Evolutionary conservation across 2,329 filamentous ascomycete species (phyloP), one percentile per base, ranked within the genome.

Genomic region (Neofusicoccum sp.): DNA sequence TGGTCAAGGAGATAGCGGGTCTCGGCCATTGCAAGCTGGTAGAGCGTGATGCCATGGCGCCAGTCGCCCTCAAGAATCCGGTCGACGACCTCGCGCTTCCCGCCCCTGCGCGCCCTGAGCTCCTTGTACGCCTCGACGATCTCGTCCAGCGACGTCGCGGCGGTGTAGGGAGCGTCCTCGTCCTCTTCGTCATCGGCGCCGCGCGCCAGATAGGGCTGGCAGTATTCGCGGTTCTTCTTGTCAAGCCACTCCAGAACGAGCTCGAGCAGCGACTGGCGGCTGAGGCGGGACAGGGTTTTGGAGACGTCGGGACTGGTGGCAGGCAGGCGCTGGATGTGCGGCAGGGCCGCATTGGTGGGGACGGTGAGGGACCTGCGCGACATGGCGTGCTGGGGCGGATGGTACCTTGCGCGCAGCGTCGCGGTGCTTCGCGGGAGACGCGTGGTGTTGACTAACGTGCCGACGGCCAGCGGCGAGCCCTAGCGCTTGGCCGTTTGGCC

Each of bases 231-330:
- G 66, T 90, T 88, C 66, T 83, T 80, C 54, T 89, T 85, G 63
- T 89, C 85, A 3, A 96, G 86, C 92, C 92, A 96, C 78, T 89
- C 84, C 28, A 93, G 82, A 0, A 85, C 89, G 7, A 96, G 83
- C 0, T 87, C 85, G 31, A 95, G 78, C 28, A 96, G 84, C 0
- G 90, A 87, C 50, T 87, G 80, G 56, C 92, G 87, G 1, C 91
- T 89, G 16, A 96, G 83, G 61, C 88, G 88, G 65, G 81, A 84
- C 54, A 96, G 82, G 44, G 85, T 82, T 74, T 90, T 92, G 67
- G 84, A 74, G 54, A 92, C 84, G 34, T 87, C 81, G 49, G 85
- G 80, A 71, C 89, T 89, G 64, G 84, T 80, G 7, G 89, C 81
- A 63, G 87, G 84, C 71, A 94, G 83, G 69, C 87, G 87, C 67